These are phyloP conservation scores for Exophiala phaeomuriformis DNA, from an alignment of 2,329 filamentous ascomycete species.

Conservation along the genomic window DNA sequence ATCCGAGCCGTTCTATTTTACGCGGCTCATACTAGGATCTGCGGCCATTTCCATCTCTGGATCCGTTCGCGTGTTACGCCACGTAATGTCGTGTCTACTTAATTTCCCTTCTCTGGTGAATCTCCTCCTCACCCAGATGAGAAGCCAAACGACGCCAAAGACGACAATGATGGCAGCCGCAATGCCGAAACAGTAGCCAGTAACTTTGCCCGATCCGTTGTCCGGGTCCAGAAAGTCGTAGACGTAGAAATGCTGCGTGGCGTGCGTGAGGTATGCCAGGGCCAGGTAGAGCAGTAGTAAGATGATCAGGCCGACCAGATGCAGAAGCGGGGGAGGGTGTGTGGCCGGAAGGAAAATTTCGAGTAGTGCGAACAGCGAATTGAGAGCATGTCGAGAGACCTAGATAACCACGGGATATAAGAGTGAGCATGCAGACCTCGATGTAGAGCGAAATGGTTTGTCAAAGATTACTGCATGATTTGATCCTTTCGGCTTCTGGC, in stretches of 20 bases:
- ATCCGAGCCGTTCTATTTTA: background rate
- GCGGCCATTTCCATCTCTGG: slow-evolving; percentile 10
- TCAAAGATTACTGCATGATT: too few relatives aligned
- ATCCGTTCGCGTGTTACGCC: background rate
- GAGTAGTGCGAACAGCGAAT: slow-evolving; percentile 65
- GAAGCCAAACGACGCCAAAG: slow-evolving; percentile 46
- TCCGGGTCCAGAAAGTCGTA: slow-evolving; percentile 69
- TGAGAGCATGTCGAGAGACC: slow-evolving; percentile 68
- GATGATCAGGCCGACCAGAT: slow-evolving; percentile 61
- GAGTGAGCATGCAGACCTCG: too few relatives aligned
- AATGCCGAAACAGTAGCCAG: slow-evolving; percentile 58
- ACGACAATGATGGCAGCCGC: slow-evolving; percentile 49
- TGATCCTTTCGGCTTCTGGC: background rate
- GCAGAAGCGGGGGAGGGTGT: slow-evolving; percentile 54
- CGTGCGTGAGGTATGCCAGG: slow-evolving; percentile 65
- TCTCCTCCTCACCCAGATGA: slow-evolving; percentile 49
- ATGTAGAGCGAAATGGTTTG: too few relatives aligned
- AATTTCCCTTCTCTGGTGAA: slow-evolving; percentile 27
- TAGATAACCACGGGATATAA: slow-evolving; percentile 21
- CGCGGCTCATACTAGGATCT: background rate
- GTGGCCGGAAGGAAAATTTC: slow-evolving; percentile 66
- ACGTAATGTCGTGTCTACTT: slow-evolving; percentile 12
- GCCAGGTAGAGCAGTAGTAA: slow-evolving; percentile 64
- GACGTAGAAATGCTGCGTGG: slow-evolving; percentile 64
- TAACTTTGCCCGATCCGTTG: slow-evolving; percentile 49